These are phyloP conservation scores for Stipa capillata DNA, from an alignment of 176 grass and related monocot genomes.

Conservation along the genomic window DNA sequence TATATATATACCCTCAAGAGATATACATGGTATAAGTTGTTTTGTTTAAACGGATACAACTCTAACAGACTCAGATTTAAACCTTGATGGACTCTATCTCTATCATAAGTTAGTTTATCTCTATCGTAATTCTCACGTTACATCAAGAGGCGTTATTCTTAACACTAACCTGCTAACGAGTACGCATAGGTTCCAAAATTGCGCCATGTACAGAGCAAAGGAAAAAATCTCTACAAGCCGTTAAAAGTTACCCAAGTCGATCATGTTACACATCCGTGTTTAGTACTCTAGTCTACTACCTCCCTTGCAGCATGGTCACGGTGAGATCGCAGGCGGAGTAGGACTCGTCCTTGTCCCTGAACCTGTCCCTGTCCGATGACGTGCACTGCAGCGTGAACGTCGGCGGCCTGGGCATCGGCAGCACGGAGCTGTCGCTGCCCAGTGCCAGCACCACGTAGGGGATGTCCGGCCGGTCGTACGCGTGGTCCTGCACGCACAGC, in stretches of 20 bases:
- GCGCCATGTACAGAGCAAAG: background rate
- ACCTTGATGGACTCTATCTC: too few species aligned
- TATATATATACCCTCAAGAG: too few species aligned
- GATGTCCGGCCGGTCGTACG: constrained; percentile 63
- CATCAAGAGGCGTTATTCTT: too few species aligned
- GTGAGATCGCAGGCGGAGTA: constrained; percentile 36
- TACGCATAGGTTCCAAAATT: background rate
- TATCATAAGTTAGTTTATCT: too few species aligned
- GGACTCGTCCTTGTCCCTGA: constrained; percentile 8
- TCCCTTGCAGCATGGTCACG: constrained; percentile 31
- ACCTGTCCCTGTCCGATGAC: background rate
- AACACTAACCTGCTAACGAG: background rate
- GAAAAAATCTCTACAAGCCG: background rate
- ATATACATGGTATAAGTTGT: too few species aligned
- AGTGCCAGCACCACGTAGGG: constrained; percentile 47
- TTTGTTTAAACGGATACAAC: too few species aligned
- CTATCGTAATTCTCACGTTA: too few species aligned
- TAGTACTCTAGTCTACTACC: too few species aligned
- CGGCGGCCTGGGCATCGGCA: constrained; percentile 50
- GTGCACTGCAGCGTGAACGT: constrained; percentile 49
- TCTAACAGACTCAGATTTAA: too few species aligned
- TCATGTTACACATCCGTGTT: background rate
- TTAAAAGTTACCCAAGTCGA: background rate
- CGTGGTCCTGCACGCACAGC: constrained; percentile 83
- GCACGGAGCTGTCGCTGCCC: constrained; percentile 26